phyloP scores from a whole-genome alignment of 2,329 filamentous ascomycete genomes.

The Xylaria digitata region DNA sequence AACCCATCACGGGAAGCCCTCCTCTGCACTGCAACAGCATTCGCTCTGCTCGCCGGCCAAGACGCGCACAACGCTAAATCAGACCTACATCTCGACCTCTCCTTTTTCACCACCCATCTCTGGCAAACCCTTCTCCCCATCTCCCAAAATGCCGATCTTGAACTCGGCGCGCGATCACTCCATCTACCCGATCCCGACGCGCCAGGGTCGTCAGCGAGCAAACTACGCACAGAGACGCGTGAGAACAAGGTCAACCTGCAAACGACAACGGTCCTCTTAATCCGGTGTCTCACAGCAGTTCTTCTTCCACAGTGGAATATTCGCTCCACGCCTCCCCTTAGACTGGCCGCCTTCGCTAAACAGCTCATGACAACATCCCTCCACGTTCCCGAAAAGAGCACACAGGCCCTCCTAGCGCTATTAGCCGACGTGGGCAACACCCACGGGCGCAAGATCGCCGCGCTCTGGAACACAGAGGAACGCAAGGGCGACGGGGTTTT shows the following conservation, averaged over 20 bases:
- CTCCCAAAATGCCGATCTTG: slow-evolving; percentile 85
- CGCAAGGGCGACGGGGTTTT: slow-evolving; percentile 90
- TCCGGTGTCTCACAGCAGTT: slow-evolving; percentile 85
- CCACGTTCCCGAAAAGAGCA: slow-evolving; percentile 91
- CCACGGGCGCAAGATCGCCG: slow-evolving; percentile 82
- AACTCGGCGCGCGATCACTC: slow-evolving; percentile 79
- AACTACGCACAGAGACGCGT: slow-evolving; percentile 57
- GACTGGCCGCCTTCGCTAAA: slow-evolving; percentile 93
- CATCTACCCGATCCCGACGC: slow-evolving; percentile 74
- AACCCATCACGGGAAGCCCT: slow-evolving; percentile 88
- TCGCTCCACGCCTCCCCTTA: slow-evolving; percentile 79
- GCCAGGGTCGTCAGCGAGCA: slow-evolving; percentile 52
- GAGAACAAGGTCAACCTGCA: slow-evolving; percentile 87
- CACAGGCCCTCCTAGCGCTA: slow-evolving; percentile 81
- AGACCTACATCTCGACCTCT: slow-evolving; percentile 87
- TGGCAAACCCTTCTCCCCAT: slow-evolving; percentile 86
- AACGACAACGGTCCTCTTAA: slow-evolving; percentile 90
- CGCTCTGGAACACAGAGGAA: slow-evolving; percentile 96
- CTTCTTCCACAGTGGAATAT: slow-evolving; percentile 81
- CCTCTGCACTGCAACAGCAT: slow-evolving; percentile 95
- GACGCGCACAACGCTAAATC: slow-evolving; percentile 87
- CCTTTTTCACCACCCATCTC: slow-evolving; percentile 94
- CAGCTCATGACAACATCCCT: slow-evolving; percentile 84
- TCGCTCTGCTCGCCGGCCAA: slow-evolving; percentile 94
- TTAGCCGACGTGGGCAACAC: slow-evolving; percentile 82